Conservation (phyloP, 2,329 filamentous ascomycete genomes). For the Paraphoma chrysanthemicola region DNA sequence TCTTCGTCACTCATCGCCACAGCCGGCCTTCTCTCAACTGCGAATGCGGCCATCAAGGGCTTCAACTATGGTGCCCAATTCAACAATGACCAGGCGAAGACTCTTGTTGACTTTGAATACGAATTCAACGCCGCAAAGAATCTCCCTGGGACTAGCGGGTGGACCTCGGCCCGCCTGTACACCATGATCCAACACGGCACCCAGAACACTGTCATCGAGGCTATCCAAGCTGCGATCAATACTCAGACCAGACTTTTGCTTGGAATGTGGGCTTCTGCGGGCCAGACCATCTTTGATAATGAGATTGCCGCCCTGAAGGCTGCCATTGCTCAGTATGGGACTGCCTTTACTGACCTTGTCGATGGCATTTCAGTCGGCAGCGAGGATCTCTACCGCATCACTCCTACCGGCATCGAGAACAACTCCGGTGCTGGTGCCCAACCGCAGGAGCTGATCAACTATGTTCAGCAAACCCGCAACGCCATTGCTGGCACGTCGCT, state of each 20-base stretch:
- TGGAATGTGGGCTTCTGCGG: conserved; percentile 82
- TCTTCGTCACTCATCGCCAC: conserved; percentile 45
- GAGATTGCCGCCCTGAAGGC: conserved; percentile 75
- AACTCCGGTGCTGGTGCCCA: conserved; percentile 68
- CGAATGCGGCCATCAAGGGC: conserved; percentile 55
- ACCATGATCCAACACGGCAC: conserved; percentile 76
- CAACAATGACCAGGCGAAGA: conserved; percentile 66
- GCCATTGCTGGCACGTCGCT: conserved; percentile 69
- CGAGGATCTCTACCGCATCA: conserved; percentile 72
- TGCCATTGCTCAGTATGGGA: conserved; percentile 74
- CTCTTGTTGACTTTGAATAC: conserved; percentile 70
- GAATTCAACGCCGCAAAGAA: conserved; percentile 72
- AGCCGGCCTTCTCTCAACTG: conserved; percentile 49
- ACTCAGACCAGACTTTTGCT: conserved; percentile 81
- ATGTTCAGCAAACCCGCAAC: conserved; percentile 72
- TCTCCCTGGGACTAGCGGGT: conserved; percentile 67
- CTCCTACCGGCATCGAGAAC: conserved; percentile 71
- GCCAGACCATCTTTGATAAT: conserved; percentile 68
- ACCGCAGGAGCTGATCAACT: conserved; percentile 68
- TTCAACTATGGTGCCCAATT: conserved; percentile 77
- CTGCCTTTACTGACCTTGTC: conserved; percentile 69
- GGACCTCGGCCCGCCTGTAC: conserved; percentile 73
- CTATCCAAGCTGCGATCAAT: conserved; percentile 80
- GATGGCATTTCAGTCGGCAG: conserved; percentile 85
- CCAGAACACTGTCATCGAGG: conserved; percentile 69